Conservation (phyloP, 192 early-diverging fungal species). For the Coemansia asiatica region DNA sequence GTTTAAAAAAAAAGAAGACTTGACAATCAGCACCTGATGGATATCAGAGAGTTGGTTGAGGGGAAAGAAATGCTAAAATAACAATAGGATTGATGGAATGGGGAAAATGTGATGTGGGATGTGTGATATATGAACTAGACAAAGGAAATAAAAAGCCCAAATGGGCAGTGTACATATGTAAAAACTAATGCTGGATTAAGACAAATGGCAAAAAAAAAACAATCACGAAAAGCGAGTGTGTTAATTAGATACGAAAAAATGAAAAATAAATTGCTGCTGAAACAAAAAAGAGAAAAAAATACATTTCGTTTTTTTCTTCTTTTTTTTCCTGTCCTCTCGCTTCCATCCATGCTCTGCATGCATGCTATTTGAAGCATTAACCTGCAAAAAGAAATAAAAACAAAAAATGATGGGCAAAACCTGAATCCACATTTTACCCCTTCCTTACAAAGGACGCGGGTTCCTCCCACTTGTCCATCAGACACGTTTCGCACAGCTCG, state of each 20-base stretch:
- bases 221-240: background rate
- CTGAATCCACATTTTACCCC: background rate
- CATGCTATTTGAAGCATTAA: too few relatives aligned
- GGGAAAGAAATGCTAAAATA: background rate
- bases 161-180: background rate
- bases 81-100: background rate
- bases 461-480: background rate
- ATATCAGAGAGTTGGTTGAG: background rate
- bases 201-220: background rate
- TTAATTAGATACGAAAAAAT: constrained; percentile 1
- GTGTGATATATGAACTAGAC: background rate
- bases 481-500: background rate
- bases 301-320: background rate
- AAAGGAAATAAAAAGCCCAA: background rate
- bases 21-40: background rate
- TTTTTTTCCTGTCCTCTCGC: background rate
- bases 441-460: background rate
- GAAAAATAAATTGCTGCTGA: background rate
- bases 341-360: background rate
- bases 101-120: background rate
- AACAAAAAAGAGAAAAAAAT: background rate
- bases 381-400: background rate
- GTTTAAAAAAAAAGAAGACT: background rate
- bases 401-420: constrained; percentile 1
- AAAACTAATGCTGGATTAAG: background rate